Base-by-base conservation (phyloP, 1,284 basidiomycete genomes). In the Apiotrichum laibachii region DNA sequence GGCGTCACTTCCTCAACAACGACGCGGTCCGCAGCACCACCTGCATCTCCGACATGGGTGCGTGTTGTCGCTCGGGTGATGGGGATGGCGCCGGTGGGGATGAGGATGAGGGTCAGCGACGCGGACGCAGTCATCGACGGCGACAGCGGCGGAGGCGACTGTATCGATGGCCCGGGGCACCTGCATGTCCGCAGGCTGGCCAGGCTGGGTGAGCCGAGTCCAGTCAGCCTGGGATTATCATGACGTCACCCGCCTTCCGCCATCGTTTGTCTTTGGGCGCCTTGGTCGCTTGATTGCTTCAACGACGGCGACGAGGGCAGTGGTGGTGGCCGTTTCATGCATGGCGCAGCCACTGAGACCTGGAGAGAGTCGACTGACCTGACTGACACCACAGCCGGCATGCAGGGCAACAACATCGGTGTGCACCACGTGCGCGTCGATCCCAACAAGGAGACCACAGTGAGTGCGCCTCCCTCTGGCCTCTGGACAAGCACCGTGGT, bases 31-130 rank as follows among this genome's bases (percentile, higher is more conserved):
- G 55, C 21, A 31, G 39, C 1, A 46, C 33, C 4, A 40, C 46
- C 7, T 64, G 62, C 45, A 57, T 69, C 44, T 65, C 63, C 2
- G 62, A 67, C 53, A 49, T 64, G 52, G 65, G 65, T 64, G 49
- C 18, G 62, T 50, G 49, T 4, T 2, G 49, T 45, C 45, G 45
- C 44, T n/a, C 8, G 19, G 44, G 21, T 22, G 10, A 19, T n/a
- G 44, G 18, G 44, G 44, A 22, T 5, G 10, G 44, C 5, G 21
- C 19, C 9, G 21, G 44, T 37, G 37, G 15, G 37, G 12, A 10
- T 11, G 10, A 16, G 11, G 11, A 10, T 11, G 5, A 11, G 37
- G 11, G 37, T 35, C n/a, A n/a, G n/a, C n/a, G 7, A 31, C 26
- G 7, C 26, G 26, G 26, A 7, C 26, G 26, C 26, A 7, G 26